A percentile compares a stretch with the other conserved stretches of the same genome.
Evolutionary conservation across 345 rosid genomes (phyloP).

Genomic region (Lumnitzera littorea): DNA sequence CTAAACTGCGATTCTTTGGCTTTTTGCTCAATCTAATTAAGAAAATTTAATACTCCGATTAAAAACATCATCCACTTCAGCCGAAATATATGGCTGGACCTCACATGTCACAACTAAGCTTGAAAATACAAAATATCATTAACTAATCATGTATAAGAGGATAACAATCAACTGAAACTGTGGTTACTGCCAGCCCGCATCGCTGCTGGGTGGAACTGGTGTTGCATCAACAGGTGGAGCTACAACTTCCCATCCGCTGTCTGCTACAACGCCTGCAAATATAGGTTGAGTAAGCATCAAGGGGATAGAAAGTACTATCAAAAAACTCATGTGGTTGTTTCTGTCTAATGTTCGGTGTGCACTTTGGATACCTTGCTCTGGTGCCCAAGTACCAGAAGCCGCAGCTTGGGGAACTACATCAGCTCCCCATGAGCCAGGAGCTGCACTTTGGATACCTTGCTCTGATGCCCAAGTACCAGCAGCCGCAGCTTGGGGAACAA

Average conservation of each 20-base stretch:
- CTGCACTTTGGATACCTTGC: conserved; percentile 10
- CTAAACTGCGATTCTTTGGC: too few relatives aligned
- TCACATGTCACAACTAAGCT: too few relatives aligned
- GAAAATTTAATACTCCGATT: too few relatives aligned
- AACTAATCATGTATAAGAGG: not conserved
- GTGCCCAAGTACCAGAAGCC: conserved; percentile 30
- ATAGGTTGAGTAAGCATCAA: not conserved
- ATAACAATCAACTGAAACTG: not conserved
- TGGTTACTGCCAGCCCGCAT: conserved; percentile 36
- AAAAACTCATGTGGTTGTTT: not conserved
- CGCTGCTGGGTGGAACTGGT: conserved; percentile 6
- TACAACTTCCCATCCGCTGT: conserved; percentile 44
- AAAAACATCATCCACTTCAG: too few relatives aligned
- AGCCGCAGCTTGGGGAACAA: conserved; percentile 40
- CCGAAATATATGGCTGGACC: too few relatives aligned
- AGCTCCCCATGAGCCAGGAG: too few relatives aligned
- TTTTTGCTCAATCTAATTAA: too few relatives aligned
- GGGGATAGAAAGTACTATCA: not conserved
- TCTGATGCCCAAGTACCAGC: conserved; percentile 30
- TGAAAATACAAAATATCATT: too few relatives aligned
- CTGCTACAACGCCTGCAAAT: conserved; percentile 12
- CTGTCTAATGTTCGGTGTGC: not conserved
- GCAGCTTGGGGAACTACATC: conserved; percentile 36
- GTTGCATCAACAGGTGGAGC: conserved; percentile 15
- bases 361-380: conserved; percentile 23